phyloP scores from a whole-genome alignment of 208 protist genomes.

The Leishmania mexicana region DNA sequence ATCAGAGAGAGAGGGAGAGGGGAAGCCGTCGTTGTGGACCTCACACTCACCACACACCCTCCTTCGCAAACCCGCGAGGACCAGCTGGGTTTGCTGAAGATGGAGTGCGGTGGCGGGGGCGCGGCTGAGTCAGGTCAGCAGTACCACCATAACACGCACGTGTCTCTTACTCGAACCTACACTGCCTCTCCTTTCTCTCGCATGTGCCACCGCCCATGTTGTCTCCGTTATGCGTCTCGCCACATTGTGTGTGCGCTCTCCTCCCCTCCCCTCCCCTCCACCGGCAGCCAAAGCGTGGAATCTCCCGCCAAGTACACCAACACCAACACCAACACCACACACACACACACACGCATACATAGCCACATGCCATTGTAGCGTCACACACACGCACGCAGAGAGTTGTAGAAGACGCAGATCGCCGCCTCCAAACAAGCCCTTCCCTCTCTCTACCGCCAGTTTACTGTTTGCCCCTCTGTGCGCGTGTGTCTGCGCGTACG shows the following conservation, averaged over 20 bases:
- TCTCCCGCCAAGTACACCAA: not conserved
- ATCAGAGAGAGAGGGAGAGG: not conserved
- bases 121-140: not conserved
- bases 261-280: not conserved
- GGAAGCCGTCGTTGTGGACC: not conserved
- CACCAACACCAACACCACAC: not conserved
- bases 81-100: not conserved
- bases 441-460: not conserved
- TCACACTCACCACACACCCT: not conserved
- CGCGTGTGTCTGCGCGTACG: not conserved
- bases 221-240: not conserved
- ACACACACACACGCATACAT: not conserved
- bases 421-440: not conserved
- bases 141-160: not conserved
- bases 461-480: not conserved
- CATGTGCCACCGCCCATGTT: not conserved
- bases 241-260: not conserved
- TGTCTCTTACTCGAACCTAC: not conserved
- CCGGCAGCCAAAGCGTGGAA: not conserved
- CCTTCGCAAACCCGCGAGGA: not conserved
- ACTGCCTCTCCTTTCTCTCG: not conserved
- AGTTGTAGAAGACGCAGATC: not conserved
- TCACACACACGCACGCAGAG: not conserved
- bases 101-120: not conserved
- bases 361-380: too few relatives aligned